Evolutionary conservation across 1,139 yeast genomes (phyloP).

Genomic region (Debaryomycetaceae sp.): DNA sequence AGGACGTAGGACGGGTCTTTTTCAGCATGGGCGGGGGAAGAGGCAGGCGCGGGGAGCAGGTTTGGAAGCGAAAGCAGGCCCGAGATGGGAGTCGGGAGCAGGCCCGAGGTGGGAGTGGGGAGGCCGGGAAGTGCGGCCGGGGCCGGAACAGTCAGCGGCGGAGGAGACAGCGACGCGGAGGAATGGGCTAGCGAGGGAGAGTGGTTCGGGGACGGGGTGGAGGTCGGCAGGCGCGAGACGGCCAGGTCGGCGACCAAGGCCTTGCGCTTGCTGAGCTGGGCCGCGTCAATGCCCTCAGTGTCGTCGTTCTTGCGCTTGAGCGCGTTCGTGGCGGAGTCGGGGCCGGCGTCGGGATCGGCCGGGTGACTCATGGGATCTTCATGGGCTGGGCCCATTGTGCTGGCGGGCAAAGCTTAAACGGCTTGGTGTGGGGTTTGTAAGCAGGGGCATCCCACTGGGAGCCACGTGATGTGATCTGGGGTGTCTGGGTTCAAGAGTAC

Average conservation of each 20-base stretch:
- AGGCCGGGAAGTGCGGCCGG: not conserved
- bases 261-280: not conserved
- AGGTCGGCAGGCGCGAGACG: not conserved
- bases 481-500: no score
- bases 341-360: no score
- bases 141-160: not conserved
- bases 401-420: no score
- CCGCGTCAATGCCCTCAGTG: not conserved
- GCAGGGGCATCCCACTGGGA: no score
- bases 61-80: not conserved
- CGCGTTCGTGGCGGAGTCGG: no score
- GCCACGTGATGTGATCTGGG: no score
- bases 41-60: not conserved
- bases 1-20: conserved; percentile 51
- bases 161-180: not conserved
- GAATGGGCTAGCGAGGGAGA: not conserved
- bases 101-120: not conserved
- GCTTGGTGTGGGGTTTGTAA: no score
- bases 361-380: no score
- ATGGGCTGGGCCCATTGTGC: no score
- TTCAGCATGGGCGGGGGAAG: conserved; percentile 10
- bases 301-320: not conserved
- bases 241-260: not conserved
- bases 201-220: not conserved
- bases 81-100: not conserved